Base-by-base conservation (phyloP, 805 yeast species). In the Zygosaccharomyces bailii region DNA sequence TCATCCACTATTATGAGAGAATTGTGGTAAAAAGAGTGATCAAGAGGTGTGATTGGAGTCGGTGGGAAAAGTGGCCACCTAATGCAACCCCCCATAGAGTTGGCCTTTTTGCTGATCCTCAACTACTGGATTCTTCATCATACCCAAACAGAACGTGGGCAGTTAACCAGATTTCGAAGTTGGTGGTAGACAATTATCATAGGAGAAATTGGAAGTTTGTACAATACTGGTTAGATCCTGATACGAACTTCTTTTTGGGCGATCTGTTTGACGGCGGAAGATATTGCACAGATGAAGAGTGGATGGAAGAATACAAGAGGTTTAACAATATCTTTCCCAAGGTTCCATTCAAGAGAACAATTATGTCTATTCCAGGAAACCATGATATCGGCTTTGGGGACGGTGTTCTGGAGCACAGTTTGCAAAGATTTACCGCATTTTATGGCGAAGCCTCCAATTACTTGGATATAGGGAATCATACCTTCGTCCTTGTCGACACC, bases 311-410 rank as follows among this genome's bases (percentile, higher is more conserved):
- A 63, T 82, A 74, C 55, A 57, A 63, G 16, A 69, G 99, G 42
- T 93, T 85, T 63, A 74, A 78, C 51, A 50, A 61, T 1, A 76
- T 93, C 3, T 91, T 86, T 63, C 82, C 84, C 5, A 67, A 70
- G 47, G 72, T 72, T 44, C 67, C 73, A n/a, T 66, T 71, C 43
- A 68, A 76, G 40, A 60, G 61, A 34, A 69, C 73, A 2, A 53
- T 71, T 14, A 61, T 69, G 70, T 67, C 73, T n/a, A 54, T 76
- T 24, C 96, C 96, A 0, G 99, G 99, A 1, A 93, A 93, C 60
- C 99, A 93, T 62, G 99, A 93, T 61, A 87, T 95, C 51, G 99
- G 99, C 0, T 91, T 84, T 66, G 96, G 93, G 21, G 78, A 81
- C 47, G 79, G 80, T 0, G 79, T 93, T 11, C 71, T 79, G 13